phyloP scores from a whole-genome alignment of 129 eudicot species.

The Silybum marianum region DNA sequence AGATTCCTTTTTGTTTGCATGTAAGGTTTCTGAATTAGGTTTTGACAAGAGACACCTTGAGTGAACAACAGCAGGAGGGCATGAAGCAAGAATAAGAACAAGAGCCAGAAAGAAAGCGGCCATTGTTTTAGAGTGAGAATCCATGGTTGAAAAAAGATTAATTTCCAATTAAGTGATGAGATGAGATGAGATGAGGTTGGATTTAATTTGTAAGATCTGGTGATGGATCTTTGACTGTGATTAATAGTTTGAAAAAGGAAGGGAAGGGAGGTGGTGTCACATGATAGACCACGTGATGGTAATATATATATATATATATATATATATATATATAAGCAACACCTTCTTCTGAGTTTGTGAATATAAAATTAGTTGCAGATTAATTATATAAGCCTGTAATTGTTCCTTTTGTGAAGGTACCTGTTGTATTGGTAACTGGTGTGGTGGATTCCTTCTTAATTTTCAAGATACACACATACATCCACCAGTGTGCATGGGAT shows the following conservation, averaged over 20 bases:
- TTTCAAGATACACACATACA: constrained; percentile 7
- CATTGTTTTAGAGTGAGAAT: constrained; percentile 28
- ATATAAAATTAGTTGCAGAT: constrained; percentile 1
- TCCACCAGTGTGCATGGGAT: not conserved
- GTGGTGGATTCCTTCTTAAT: constrained; percentile 9
- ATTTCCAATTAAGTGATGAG: constrained; percentile 13
- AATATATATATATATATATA: constrained; percentile 16
- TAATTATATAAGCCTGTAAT: not conserved
- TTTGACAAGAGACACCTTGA: constrained; percentile 29
- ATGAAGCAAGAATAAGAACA: constrained; percentile 39
- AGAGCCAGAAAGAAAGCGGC: constrained; percentile 42
- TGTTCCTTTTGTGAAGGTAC: not conserved
- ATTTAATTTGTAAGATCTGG: constrained; percentile 38
- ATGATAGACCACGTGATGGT: constrained; percentile 47
- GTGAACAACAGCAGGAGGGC: constrained; percentile 26
- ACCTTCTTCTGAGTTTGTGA: constrained; percentile 19
- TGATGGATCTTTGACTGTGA: constrained; percentile 58
- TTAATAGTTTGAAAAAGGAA: constrained; percentile 20
- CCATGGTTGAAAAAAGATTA: constrained; percentile 30
- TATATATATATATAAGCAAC: not conserved
- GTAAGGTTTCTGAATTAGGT: constrained; percentile 28
- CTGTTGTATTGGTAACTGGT: not conserved
- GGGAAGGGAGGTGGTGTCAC: constrained; percentile 39
- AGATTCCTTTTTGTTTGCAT: constrained; percentile 41
- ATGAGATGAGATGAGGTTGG: constrained; percentile 17